A percentile compares a stretch with the other conserved stretches of the same genome.
phyloP scores from a whole-genome alignment of 192 early-diverging fungal species.

The Umbelopsis sp. region DNA sequence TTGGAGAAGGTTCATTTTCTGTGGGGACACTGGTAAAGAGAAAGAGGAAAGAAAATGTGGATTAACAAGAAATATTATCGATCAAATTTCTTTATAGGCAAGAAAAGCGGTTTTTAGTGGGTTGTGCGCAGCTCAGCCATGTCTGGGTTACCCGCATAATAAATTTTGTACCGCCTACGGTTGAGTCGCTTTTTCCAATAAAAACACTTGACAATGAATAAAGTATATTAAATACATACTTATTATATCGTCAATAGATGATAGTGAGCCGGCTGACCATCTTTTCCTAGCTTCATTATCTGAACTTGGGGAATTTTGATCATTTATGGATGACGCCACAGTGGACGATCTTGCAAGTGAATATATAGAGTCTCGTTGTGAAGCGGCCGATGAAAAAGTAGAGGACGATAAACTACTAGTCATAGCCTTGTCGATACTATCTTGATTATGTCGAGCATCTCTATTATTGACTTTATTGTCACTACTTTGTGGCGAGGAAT shows the following conservation, averaged over 20 bases:
- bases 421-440: not conserved
- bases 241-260: constrained; percentile 14
- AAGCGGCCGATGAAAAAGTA: constrained; percentile 1
- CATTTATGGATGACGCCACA: constrained; percentile 16
- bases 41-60: not conserved
- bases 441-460: not conserved
- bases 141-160: not conserved
- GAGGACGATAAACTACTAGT: not conserved
- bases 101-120: not conserved
- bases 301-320: not conserved
- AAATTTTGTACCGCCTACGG: not conserved
- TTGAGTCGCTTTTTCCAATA: not conserved
- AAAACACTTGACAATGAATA: not conserved
- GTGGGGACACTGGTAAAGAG: not conserved
- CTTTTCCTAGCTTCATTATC: not conserved
- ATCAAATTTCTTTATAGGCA: not conserved
- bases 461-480: not conserved
- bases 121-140: not conserved
- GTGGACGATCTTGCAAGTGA: constrained; percentile 7
- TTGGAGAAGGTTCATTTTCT: not conserved
- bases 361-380: constrained; percentile 12
- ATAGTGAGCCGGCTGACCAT: constrained; percentile 3
- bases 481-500: not conserved
- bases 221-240: not conserved
- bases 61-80: not conserved